These are phyloP conservation scores for Fraxinus sp. DNA, from an alignment of 305 asterid species.

Conservation along the genomic window DNA sequence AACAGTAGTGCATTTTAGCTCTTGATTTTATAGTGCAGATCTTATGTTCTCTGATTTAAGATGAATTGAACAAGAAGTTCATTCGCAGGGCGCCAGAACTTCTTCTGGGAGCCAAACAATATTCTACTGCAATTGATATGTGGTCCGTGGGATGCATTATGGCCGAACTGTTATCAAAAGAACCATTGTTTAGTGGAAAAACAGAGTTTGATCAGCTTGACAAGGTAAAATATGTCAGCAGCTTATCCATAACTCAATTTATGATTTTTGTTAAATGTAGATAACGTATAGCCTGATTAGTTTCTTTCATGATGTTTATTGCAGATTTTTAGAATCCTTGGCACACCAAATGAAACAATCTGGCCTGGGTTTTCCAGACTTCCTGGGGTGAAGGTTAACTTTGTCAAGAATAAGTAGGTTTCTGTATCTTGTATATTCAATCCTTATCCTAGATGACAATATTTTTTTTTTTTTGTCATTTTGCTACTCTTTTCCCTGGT, in stretches of 20 bases:
- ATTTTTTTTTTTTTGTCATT: slow-evolving; percentile 47
- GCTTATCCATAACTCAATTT: not conserved
- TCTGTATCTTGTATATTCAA: slow-evolving; percentile 29
- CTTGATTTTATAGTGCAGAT: slow-evolving; percentile 4
- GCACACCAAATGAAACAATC: slow-evolving; percentile 81
- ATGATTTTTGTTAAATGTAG: not conserved
- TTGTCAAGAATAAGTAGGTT: slow-evolving; percentile 79
- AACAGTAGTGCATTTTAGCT: not conserved
- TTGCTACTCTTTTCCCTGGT: slow-evolving; percentile 77
- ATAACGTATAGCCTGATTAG: slow-evolving; percentile 9
- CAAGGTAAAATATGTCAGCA: slow-evolving; percentile 48
- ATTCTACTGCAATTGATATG: slow-evolving; percentile 93
- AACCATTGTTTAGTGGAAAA: slow-evolving; percentile 75
- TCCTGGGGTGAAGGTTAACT: slow-evolving; percentile 74
- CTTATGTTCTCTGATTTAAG: not conserved
- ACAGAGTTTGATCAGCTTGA: slow-evolving; percentile 71
- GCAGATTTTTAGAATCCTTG: slow-evolving; percentile 77
- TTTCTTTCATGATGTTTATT: slow-evolving; percentile 13
- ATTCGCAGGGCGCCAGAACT: slow-evolving; percentile 84
- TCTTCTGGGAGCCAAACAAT: slow-evolving; percentile 75
- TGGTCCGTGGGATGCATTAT: slow-evolving; percentile 95
- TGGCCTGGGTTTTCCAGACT: slow-evolving; percentile 92
- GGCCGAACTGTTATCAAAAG: slow-evolving; percentile 77
- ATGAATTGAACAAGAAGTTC: not conserved
- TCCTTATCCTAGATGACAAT: slow-evolving; percentile 18